Base-by-base conservation (phyloP, 352 stramenopile species). In the Vaucheria bursata region DNA sequence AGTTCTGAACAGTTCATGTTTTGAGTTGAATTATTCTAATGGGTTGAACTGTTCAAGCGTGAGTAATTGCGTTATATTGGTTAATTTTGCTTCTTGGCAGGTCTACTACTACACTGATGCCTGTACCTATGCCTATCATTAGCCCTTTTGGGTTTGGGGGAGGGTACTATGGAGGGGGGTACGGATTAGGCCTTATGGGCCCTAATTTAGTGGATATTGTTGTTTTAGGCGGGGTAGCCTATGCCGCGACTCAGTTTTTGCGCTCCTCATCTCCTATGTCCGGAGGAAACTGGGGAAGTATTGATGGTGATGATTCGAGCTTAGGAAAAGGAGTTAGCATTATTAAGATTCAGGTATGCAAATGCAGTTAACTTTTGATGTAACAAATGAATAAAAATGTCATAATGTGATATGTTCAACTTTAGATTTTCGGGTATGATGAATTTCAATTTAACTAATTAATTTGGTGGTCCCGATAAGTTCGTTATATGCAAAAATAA, bases 261-360 rank as follows among this genome's bases (percentile, higher is more conserved):
- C 45, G n/a, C n/a, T n/a, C n/a, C n/a, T n/a, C n/a, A n/a, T n/a
- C n/a, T n/a, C n/a, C n/a, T n/a, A n/a, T 31, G 53, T 68, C 2
- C 7, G 2, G 2, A 68, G 65, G 65, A 12, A 38, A 29, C 2
- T 72, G 65, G 65, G n/a, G 65, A 3, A 50, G 3, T 3, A 18
- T 72, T 34, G 65, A 72, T 29, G 65, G 31, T 12, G 65, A 72
- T n/a, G n/a, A 38, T 50, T 3, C 7, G 3, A 71, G 49, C 53
- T 77, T 85, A 6, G 79, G 79, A 40, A 49, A 68, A 34, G 79
- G 79, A 2, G 79, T 85, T 18, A 68, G 73, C 66, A 77, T 85
- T 36, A 32, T 85, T 8, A 85, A 85, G 79, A 32, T 85, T 29
- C 67, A 73, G 67, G 67, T 73, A 2, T 8, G 67, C n/a, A n/a